These are phyloP conservation scores for Omphalotus guepiniiformis DNA, from an alignment of 768 basidiomycete species.

Conservation along the genomic window DNA sequence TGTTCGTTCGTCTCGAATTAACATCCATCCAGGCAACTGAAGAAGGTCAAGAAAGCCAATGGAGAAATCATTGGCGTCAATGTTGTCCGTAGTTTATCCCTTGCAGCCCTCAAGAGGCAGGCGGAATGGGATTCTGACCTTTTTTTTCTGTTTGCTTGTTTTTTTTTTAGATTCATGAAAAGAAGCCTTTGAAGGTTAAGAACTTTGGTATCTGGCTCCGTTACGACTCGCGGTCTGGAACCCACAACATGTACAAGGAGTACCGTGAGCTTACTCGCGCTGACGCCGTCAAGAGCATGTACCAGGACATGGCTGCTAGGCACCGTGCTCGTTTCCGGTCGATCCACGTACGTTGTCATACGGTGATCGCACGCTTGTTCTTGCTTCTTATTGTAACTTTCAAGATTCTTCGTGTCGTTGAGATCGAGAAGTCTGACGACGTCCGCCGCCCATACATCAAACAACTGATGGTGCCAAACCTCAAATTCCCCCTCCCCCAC, in stretches of 20 bases:
- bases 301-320: constrained; percentile 99
- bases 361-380: background rate
- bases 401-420: constrained; percentile 97
- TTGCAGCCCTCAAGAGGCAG: constrained; percentile 83
- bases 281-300: constrained; percentile 93
- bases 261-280: constrained; percentile 94
- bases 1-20: background rate
- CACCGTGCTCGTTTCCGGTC: constrained; percentile 99
- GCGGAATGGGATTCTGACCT: constrained; percentile 58
- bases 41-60: constrained; percentile 99
- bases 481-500: constrained; percentile 97
- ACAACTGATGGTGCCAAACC: constrained; percentile 83
- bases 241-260: constrained; percentile 99
- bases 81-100: constrained; percentile 76
- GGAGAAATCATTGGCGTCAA: constrained; percentile 99
- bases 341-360: constrained; percentile 70
- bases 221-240: constrained; percentile 98
- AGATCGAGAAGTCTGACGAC: constrained; percentile 89
- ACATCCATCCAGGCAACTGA: constrained; percentile 65
- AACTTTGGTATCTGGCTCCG: constrained; percentile 99
- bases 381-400: background rate
- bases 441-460: constrained; percentile 97
- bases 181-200: constrained; percentile 97
- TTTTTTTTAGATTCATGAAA: constrained; percentile 83
- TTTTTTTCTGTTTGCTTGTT: constrained; percentile 22